A percentile compares a stretch with the other conserved stretches of the same genome.
phyloP scores from a whole-genome alignment of 2,329 filamentous ascomycete genomes.

The Intubia oerlemansii region DNA sequence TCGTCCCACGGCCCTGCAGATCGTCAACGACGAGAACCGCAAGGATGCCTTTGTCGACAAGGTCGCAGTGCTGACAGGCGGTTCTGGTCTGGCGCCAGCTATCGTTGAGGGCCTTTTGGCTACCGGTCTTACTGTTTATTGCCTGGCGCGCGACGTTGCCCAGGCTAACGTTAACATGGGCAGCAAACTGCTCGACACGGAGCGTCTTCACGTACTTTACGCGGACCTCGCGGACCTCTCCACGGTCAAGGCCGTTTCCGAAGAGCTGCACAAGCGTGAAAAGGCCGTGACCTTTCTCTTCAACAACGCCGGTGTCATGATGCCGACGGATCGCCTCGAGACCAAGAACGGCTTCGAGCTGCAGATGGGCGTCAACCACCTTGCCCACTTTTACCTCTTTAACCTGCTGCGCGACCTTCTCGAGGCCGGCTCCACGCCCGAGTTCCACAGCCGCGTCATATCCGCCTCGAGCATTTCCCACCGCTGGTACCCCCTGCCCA shows the following conservation, averaged over 20 bases:
- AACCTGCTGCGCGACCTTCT: conserved; percentile 22
- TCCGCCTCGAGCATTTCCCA: conserved; percentile 21
- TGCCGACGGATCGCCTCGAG: conserved; percentile 10
- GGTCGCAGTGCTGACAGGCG: conserved; percentile 17
- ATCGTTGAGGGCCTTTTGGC: conserved; percentile 18
- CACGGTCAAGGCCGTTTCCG: conserved; percentile 14
- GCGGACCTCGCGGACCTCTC: conserved; percentile 12
- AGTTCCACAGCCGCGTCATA: conserved; percentile 22
- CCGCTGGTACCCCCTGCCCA: conserved; percentile 12
- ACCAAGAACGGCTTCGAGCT: conserved; percentile 25
- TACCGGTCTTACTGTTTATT: conserved; percentile 21
- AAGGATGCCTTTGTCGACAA: conserved; percentile 14
- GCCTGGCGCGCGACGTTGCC: conserved; percentile 18
- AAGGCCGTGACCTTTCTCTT: conserved; percentile 13
- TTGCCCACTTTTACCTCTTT: conserved; percentile 30
- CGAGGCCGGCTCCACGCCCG: conserved; percentile 16
- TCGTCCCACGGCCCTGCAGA: conserved; percentile 16
- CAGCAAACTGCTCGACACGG: conserved; percentile 9
- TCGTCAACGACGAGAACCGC: conserved; percentile 15
- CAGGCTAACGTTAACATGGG: conserved; percentile 16
- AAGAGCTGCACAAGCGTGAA: conserved; percentile 11
- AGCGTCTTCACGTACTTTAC: conserved; percentile 14
- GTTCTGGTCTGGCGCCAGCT: conserved; percentile 18
- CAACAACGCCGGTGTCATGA: conserved; percentile 24
- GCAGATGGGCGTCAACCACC: conserved; percentile 29